These are phyloP conservation scores for Neopestalotiopsis sp. DNA, from an alignment of 2,329 filamentous ascomycete genomes.

Conservation along the genomic window DNA sequence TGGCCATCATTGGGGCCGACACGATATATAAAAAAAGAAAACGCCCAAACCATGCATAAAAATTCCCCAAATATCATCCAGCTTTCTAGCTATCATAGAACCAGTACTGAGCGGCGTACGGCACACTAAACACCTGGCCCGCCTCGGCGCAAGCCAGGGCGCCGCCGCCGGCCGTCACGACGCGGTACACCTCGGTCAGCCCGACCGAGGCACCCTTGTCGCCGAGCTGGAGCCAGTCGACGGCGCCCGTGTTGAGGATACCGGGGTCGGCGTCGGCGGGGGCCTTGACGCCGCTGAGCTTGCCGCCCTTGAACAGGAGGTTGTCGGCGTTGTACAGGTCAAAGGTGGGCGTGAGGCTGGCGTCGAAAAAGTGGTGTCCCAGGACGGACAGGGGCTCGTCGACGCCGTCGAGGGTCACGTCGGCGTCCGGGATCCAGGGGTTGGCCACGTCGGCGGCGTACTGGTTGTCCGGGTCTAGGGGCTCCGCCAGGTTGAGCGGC, in stretches of 20 bases:
- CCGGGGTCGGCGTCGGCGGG: slow-evolving; percentile 54
- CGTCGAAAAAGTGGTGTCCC: slow-evolving; percentile 73
- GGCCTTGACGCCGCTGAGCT: slow-evolving; percentile 54
- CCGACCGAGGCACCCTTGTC: slow-evolving; percentile 40
- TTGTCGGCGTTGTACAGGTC: slow-evolving; percentile 48
- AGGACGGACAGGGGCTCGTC: slow-evolving; percentile 46
- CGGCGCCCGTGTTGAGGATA: slow-evolving; percentile 53
- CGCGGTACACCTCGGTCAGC: slow-evolving; percentile 55
- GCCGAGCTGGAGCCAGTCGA: slow-evolving; percentile 58
- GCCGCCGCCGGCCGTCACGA: slow-evolving; percentile 57
- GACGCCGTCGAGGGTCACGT: slow-evolving; percentile 42
- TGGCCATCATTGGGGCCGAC: not conserved
- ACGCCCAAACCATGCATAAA: not conserved
- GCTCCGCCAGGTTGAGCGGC: slow-evolving; percentile 52
- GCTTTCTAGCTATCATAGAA: slow-evolving; percentile 48
- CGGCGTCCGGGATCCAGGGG: slow-evolving; percentile 49
- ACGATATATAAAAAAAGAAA: not conserved
- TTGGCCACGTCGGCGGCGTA: slow-evolving; percentile 48
- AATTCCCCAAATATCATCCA: not conserved
- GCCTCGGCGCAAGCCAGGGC: slow-evolving; percentile 46
- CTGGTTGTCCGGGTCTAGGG: slow-evolving; percentile 27
- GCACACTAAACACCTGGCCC: slow-evolving; percentile 53
- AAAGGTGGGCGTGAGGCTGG: slow-evolving; percentile 61
- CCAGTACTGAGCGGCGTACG: slow-evolving; percentile 65
- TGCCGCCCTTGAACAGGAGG: slow-evolving; percentile 51